Evolutionary conservation across 495 filamentous ascomycete species (phyloP), one percentile per base, ranked within the genome.

Genomic region (Aspergillus leporis): DNA sequence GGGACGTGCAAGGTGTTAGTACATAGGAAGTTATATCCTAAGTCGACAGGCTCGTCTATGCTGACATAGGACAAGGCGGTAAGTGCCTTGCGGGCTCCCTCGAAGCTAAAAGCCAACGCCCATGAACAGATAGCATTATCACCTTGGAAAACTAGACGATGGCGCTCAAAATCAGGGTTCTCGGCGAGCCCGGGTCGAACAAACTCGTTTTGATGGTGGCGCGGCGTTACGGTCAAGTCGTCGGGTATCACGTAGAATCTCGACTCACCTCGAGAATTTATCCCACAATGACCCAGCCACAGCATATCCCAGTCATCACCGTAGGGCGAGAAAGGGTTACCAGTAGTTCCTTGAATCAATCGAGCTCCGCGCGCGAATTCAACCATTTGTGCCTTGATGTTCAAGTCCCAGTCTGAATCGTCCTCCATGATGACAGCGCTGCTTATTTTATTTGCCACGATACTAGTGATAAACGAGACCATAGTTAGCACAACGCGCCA

Each of bases 401-500:
- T 64, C 12, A 83, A 68, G 51, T 83, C 79, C 82, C 82, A 85
- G 62, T 85, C 82, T 8, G 71, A 70, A 53, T 85, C 82, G 61
- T 85, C 82, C 58, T 85, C 82, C 61, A 85, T 61, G 8, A 83
- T 73, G 10, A 85, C 60, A 23, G 80, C 80, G 21, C 76, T 77
- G 14, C 66, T 66, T 0, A 85, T 56, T 19, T 69, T 65, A 13
- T 78, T 59, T 22, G 74, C 66, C 36, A 83, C 72, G 23, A 84
- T 73, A 34, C 60, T 74, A 43, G 32, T 18, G 23, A 23, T 43
- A 7, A 45, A 5, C 16, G 14, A 45, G 18, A 7, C 5, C n/a
- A 18, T 45, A 45, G 41, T 45, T 36, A 36, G 34, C 13, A 12
- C 34, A 36, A 36, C 8, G 10, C n/a, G n/a, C n/a, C n/a, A n/a